Conservation (phyloP, 2,329 filamentous ascomycete genomes). For the Graphilbum ipis-grandicollis region DNA sequence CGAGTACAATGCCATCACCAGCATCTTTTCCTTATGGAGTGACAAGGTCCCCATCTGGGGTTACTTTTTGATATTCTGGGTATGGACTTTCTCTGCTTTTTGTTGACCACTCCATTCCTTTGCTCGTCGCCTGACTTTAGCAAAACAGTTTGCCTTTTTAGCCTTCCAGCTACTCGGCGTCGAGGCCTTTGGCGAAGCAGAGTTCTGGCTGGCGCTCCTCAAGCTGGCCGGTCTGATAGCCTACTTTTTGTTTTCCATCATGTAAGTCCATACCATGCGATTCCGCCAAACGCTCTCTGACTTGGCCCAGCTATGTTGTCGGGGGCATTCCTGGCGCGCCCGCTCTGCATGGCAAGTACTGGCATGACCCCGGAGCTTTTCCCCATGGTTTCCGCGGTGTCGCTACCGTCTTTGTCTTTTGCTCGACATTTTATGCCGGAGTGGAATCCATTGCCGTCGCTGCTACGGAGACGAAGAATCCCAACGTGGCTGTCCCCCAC, state of each 20-base stretch:
- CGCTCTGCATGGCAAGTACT: too few species aligned
- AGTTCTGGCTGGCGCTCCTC: constrained; percentile 26
- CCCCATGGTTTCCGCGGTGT: constrained; percentile 49
- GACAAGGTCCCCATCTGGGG: constrained; percentile 25
- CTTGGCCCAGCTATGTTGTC: too few species aligned
- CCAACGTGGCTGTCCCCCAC: constrained; percentile 34
- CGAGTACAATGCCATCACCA: constrained; percentile 9
- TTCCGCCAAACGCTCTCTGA: too few species aligned
- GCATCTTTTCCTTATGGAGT: constrained; percentile 27
- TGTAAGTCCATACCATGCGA: constrained; percentile 16
- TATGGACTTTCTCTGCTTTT: too few species aligned
- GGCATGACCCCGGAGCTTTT: constrained; percentile 55
- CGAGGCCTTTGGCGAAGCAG: constrained; percentile 23
- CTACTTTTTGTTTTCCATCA: constrained; percentile 30
- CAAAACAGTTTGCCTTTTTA: too few species aligned
- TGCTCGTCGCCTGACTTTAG: too few species aligned
- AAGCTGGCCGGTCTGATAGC: constrained; percentile 18
- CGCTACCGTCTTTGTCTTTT: constrained; percentile 50
- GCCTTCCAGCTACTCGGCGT: constrained; percentile 17
- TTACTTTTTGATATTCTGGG: constrained; percentile 20
- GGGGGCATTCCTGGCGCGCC: too few species aligned
- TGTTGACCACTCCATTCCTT: too few species aligned
- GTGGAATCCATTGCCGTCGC: constrained; percentile 46
- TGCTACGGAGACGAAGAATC: constrained; percentile 42
- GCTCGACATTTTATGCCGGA: constrained; percentile 54